phyloP scores from a whole-genome alignment of 2,329 filamentous ascomycete species.

The Xylaria polymorpha region DNA sequence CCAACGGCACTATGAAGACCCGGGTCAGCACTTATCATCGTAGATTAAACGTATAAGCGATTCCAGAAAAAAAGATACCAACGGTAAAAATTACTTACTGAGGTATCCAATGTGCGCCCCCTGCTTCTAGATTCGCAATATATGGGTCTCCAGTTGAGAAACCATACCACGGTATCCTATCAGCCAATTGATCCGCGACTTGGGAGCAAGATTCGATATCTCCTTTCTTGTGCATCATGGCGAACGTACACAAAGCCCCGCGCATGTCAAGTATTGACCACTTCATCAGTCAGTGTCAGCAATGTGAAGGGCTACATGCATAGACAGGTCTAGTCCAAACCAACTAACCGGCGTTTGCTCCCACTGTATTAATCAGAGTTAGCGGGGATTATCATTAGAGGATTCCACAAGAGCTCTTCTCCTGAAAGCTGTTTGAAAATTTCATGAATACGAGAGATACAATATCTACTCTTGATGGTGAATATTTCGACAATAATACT shows the following conservation, averaged over 20 bases:
- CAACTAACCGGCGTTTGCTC: background rate
- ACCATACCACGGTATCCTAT: background rate
- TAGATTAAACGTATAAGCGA: background rate
- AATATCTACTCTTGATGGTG: background rate
- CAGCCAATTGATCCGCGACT: background rate
- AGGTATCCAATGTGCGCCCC: background rate
- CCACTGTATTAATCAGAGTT: conserved; percentile 10
- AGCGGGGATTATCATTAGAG: background rate
- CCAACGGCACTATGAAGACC: conserved; percentile 1
- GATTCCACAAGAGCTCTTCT: background rate
- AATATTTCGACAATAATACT: background rate
- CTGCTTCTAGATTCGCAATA: background rate
- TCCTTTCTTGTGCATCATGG: background rate
- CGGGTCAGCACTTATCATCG: background rate
- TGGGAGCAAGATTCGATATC: background rate
- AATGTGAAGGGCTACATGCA: background rate
- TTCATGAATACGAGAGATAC: background rate
- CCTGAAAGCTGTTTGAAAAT: background rate
- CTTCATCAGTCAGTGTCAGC: conserved; percentile 2
- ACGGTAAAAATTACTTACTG: conserved; percentile 7
- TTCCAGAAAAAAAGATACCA: background rate
- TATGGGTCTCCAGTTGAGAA: background rate
- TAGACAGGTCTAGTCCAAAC: background rate
- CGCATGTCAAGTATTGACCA: background rate
- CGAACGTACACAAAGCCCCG: background rate